Evolutionary conservation across 2,329 filamentous ascomycete species (phyloP).

Genomic region (Calonectria pauciramosa): DNA sequence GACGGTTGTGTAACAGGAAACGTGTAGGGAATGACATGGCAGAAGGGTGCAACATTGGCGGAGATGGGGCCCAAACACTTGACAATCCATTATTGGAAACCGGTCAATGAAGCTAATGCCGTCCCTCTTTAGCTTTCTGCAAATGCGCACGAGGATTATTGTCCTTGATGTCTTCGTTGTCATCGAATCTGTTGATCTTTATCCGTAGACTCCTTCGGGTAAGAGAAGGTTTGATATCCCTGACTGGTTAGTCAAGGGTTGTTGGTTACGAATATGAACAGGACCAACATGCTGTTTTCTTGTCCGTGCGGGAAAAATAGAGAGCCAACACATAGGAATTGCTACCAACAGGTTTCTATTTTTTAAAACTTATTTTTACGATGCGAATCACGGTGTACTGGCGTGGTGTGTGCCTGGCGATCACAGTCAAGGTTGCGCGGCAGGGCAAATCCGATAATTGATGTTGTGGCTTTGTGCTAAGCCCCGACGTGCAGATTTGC

Average conservation of each 20-base stretch:
- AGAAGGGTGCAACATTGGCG: not conserved
- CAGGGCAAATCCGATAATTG: slow-evolving; percentile 10
- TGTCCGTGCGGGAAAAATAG: not conserved
- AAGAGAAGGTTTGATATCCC: not conserved
- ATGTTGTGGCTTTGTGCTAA: slow-evolving; percentile 6
- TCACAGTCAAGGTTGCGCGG: slow-evolving; percentile 8
- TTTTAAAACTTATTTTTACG: not conserved
- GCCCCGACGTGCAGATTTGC: not conserved
- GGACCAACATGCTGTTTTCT: not conserved
- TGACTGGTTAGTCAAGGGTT: not conserved
- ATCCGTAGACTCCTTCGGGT: not conserved
- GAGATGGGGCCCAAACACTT: not conserved
- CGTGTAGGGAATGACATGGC: not conserved
- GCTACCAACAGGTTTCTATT: not conserved
- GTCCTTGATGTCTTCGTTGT: not conserved
- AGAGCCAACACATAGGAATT: not conserved
- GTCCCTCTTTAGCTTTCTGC: not conserved
- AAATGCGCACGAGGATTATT: not conserved
- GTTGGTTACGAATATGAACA: not conserved
- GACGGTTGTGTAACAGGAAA: not conserved
- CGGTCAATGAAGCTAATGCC: not conserved
- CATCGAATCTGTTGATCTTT: not conserved
- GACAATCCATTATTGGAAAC: slow-evolving; percentile 6
- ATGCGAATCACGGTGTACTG: not conserved
- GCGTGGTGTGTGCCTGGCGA: slow-evolving; percentile 2